Evolutionary conservation across 371 early-diverging fungal species (phyloP), one percentile per base, ranked within the genome.

Genomic region (Mortierella polycephala): DNA sequence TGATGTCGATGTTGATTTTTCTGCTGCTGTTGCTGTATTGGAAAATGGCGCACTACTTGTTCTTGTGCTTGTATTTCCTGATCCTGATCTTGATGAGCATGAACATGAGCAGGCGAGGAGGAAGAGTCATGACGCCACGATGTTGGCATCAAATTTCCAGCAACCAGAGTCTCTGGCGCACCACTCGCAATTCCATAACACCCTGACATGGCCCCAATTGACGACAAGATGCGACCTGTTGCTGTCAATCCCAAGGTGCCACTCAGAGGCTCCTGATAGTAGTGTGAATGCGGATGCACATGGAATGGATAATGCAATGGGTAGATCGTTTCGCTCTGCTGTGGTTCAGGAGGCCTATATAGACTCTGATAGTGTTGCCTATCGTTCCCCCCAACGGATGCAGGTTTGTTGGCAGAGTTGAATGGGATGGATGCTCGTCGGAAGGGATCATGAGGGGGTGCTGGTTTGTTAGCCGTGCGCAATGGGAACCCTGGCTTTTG

Each of bases 391-490:
- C 45, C 56, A 11, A 16, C 30, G 7, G 60, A 39, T 23, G 47
- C 18, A 56, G 20, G 39, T n/a, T 57, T n/a, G 63, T 37, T 7
- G 52, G 54, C 50, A 60, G 37, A 20, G 37, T 21, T 41, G 18
- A 57, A 62, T 10, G 70, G 57, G 0, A 66, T 44, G 1, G 67
- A 66, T 16, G 67, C 52, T 14, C 54, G 71, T 9, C 77, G 71
- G 47, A 77, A 77, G 21, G 77, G 77, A 20, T 71, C 77, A 21
- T 77, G 71, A 0, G 77, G 72, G 21, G 77, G 77, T 37, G 61
- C 57, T 11, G 77, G 77, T 14, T 77, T 76, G 71, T 76, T 76
- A 54, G 58, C 67, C 1, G 66, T 66, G 21, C 71, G 62, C 21
- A 76, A 23, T 1, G 76, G 76, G 14, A 77, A 41, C 39, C 54